A percentile compares a stretch with the other conserved stretches of the same genome.
phyloP scores from a whole-genome alignment of 805 yeast species.

The Vanderwaltozyma tropicalis region DNA sequence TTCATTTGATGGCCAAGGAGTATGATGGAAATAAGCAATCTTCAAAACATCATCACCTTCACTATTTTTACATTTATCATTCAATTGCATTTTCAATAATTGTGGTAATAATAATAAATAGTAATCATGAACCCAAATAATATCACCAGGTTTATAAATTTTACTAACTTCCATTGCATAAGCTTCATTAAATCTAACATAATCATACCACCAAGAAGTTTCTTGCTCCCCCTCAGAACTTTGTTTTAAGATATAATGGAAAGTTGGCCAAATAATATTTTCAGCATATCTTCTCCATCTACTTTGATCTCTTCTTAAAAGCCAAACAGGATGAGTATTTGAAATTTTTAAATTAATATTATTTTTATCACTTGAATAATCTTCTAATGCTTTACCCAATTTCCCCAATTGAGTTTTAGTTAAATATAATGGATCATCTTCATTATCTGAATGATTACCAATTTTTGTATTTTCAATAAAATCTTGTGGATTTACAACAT shows the following conservation, averaged over 20 bases:
- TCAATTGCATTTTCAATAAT: constrained; percentile 60
- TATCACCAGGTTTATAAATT: constrained; percentile 77
- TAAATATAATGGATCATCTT: constrained; percentile 54
- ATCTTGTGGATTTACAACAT: constrained; percentile 1
- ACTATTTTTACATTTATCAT: constrained; percentile 30
- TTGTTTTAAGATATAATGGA: constrained; percentile 82
- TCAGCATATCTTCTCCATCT: constrained; percentile 90
- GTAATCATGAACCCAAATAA: constrained; percentile 89
- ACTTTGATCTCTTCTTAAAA: constrained; percentile 63
- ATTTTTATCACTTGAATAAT: constrained; percentile 39
- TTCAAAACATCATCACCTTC: constrained; percentile 38
- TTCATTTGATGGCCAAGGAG: constrained; percentile 93
- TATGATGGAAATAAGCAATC: constrained; percentile 73
- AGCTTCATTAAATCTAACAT: constrained; percentile 82
- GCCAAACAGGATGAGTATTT: constrained; percentile 76
- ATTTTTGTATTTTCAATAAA: constrained; percentile 1
- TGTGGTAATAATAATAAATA: constrained; percentile 75
- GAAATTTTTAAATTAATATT: constrained; percentile 34
- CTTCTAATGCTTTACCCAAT: constrained; percentile 19
- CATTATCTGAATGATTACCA: constrained; percentile 3
- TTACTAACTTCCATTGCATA: constrained; percentile 69
- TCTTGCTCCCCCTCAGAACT: constrained; percentile 52
- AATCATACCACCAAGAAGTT: constrained; percentile 76
- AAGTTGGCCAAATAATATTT: constrained; percentile 83
- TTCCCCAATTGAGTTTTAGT: constrained; percentile 43